Evolutionary conservation across 345 rosid species (phyloP).

Genomic region (Camelina neglecta): DNA sequence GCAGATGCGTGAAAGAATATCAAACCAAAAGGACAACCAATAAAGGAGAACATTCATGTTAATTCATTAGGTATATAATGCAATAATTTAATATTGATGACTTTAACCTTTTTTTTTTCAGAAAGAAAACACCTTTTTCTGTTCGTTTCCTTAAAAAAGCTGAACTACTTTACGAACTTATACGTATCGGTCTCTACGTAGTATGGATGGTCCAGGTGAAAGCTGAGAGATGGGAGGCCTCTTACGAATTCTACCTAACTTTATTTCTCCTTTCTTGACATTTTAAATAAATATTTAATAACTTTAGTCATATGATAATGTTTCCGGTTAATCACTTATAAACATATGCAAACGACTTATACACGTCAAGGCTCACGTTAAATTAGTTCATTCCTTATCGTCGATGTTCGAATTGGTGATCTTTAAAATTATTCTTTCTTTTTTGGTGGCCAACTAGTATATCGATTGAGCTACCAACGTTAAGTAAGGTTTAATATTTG

Average conservation of each 20-base stretch:
- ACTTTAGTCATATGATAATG: neutral
- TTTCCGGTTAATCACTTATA: neutral
- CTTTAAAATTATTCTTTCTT: neutral
- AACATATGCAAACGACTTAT: neutral
- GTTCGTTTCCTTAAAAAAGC: slow-evolving; percentile 11
- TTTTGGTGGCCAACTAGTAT: neutral
- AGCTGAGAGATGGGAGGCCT: neutral
- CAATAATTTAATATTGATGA: neutral
- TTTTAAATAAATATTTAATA: neutral
- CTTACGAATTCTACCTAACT: slow-evolving; percentile 4
- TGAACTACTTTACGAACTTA: slow-evolving; percentile 31
- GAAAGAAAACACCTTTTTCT: neutral
- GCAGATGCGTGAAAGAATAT: neutral
- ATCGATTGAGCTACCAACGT: neutral
- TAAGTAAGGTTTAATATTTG: neutral
- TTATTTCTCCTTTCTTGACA: neutral
- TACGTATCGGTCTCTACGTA: neutral
- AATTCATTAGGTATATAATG: too few relatives aligned
- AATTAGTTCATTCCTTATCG: too few relatives aligned
- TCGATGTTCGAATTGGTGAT: neutral
- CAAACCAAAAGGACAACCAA: neutral
- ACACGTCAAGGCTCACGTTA: neutral
- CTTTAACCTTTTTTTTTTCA: neutral
- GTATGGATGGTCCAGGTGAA: neutral
- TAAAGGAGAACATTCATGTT: neutral